Conservation (phyloP, 257 asterid species). For the Plantago major region DNA sequence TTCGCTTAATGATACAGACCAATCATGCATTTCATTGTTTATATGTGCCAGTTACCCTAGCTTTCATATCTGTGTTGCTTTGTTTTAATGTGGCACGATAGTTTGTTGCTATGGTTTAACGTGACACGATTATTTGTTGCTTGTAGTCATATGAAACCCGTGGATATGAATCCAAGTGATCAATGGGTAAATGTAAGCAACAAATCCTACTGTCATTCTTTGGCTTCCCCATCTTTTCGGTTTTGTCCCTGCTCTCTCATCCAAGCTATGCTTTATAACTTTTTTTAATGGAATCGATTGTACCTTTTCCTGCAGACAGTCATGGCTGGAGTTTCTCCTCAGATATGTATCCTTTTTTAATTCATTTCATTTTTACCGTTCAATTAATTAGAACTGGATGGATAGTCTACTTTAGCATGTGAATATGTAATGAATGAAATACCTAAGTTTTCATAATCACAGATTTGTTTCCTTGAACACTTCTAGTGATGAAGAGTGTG, state of each 20-base stretch:
- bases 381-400: not conserved
- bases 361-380: conserved; percentile 1
- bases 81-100: too few relatives aligned
- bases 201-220: conserved; percentile 12
- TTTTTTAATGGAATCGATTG: conserved; percentile 15
- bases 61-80: too few relatives aligned
- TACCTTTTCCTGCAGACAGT: conserved; percentile 58
- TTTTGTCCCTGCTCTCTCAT: conserved; percentile 13
- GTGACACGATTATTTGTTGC: conserved; percentile 21
- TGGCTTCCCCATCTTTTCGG: conserved; percentile 12
- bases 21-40: not conserved
- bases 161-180: conserved; percentile 84
- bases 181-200: conserved; percentile 89
- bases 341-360: conserved; percentile 70
- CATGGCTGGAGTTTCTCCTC: conserved; percentile 89
- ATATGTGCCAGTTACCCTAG: too few relatives aligned
- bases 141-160: conserved; percentile 86
- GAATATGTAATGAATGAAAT: not conserved
- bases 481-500: conserved; percentile 63
- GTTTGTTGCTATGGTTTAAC: conserved; percentile 20
- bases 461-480: conserved; percentile 34
- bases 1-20: not conserved
- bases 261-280: conserved; percentile 9
- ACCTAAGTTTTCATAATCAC: not conserved
- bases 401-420: conserved; percentile 12